Base-by-base conservation (phyloP, 345 rosid genomes). In the Pistacia vera region DNA sequence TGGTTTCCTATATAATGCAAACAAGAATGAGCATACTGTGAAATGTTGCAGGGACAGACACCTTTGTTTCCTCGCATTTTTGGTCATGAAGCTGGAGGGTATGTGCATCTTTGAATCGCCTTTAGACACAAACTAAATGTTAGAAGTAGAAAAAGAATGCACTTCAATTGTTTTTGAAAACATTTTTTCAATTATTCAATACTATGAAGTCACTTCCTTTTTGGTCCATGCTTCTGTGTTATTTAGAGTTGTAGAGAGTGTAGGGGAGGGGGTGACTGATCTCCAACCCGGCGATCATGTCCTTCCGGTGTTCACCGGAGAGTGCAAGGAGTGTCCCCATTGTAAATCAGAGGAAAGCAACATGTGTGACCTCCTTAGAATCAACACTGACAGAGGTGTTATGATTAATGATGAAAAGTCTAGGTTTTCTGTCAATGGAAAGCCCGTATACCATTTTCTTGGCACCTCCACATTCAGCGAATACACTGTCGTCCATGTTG, bases 11-110 rank as follows among this genome's bases (percentile, higher is more conserved):
- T 22, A 22, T 22, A 22, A 22, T 30, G 2, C 33, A 1, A 10
- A 8, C 12, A 49, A 49, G 54, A 49, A 49, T 11, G 54, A 30
- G 54, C 11, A 49, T 49, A 49, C 54, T 10, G 8, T 7, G 54
- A 49, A 49, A 49, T 49, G 33, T 30, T 30, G 33, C 81, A 92
- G 94, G 96, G 97, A 68, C 97, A 93, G 81, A 82, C 87, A 11
- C 92, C 95, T 0, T 0, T 91, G 65, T 92, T 92, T 84, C 95
- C 97, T 46, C 91, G 97, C 64, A 92, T 92, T 61, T 85, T 80
- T n/a, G 97, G 95, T 38, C 97, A 92, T 83, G 97, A 92, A 85
- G 97, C 93, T 78, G 89, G 88, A 83, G 95, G 97, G 97, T 92
- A 81, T 10, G 79, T 28, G 3, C 12, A 71, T 75, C 17, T 64